phyloP scores from a whole-genome alignment of 2,329 filamentous ascomycete species.

The Aspergillus sp. region DNA sequence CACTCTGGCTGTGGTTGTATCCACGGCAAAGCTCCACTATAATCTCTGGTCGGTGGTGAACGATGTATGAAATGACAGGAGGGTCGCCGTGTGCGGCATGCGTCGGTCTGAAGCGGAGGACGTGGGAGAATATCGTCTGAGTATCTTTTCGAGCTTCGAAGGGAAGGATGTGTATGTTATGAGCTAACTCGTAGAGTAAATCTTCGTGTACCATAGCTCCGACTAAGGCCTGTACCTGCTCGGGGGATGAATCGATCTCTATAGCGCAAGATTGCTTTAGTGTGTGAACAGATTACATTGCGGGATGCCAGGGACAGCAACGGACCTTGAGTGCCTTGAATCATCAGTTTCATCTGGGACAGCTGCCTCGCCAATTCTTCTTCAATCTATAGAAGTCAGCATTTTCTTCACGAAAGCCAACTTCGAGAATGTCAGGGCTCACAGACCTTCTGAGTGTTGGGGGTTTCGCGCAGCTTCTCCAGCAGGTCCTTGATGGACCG shows the following conservation, averaged over 20 bases:
- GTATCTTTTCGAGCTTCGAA: constrained; percentile 96
- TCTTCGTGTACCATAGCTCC: constrained; percentile 82
- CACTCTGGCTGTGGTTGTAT: constrained; percentile 84
- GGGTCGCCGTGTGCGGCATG: constrained; percentile 64
- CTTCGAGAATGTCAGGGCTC: constrained; percentile 2
- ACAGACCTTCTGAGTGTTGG: constrained; percentile 49
- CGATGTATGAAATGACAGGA: constrained; percentile 79
- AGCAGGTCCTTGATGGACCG: constrained; percentile 59
- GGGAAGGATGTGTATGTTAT: constrained; percentile 74
- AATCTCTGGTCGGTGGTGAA: constrained; percentile 78
- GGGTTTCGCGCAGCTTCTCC: constrained; percentile 53
- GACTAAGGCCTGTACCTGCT: constrained; percentile 81
- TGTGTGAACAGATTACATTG: neutral
- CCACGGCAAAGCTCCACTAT: constrained; percentile 82
- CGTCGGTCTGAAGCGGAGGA: constrained; percentile 78
- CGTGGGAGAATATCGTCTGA: constrained; percentile 91
- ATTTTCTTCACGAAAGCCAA: constrained; percentile 10
- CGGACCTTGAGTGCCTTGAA: constrained; percentile 85
- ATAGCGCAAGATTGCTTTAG: constrained; percentile 2
- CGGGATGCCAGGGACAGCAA: constrained; percentile 2
- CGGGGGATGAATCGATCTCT: constrained; percentile 82
- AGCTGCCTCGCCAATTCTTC: constrained; percentile 85
- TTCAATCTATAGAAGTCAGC: constrained; percentile 52
- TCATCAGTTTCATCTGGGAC: constrained; percentile 81
- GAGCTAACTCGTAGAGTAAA: constrained; percentile 74